Evolutionary conservation across 1,284 basidiomycete genomes (phyloP), one percentile per base, ranked within the genome.

Genomic region (Ustilago cynodontis): DNA sequence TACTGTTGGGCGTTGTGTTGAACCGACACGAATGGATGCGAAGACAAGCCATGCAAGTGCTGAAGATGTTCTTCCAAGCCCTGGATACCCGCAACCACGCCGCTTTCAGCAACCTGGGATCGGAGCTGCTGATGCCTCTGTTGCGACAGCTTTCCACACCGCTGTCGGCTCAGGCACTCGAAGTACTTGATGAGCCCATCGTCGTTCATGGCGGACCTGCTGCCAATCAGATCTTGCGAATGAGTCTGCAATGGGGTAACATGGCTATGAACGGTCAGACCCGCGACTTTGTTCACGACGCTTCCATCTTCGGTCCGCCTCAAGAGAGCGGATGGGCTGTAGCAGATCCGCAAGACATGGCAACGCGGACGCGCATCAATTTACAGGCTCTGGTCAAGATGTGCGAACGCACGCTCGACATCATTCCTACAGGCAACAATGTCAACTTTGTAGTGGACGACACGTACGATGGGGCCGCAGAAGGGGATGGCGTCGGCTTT

Each of bases 91-190:
- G 92, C 68, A 91, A 89, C 59, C 90, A 91, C 22, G 70, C 74
- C 2, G 79, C 78, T 2, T 89, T 94, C 11, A 91, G 92, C 61
- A 88, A 90, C 0, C 88, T 94, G 37, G 92, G 93, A 1, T 92
- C 93, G 0, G 95, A 96, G 84, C 88, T 96, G 22, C 89, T 97
- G 24, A 94, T 94, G 91, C 95, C 95, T 0, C 88, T 98, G 22
- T 88, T 98, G 35, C 91, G 94, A 28, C 89, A 97, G 28, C 88
- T 97, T 14, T 92, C 93, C 73, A 94, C 93, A 2, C 93, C 95
- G 78, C 89, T 95, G 29, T 92, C 94, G 7, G 87, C 91, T 3
- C 91, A 93, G 73, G 95, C 95, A 0, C 89, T 98, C 50, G 94
- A 96, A 54, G 94, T 97, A 18, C 89, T 98, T 1, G 94, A 97